Evolutionary conservation across 2,329 filamentous ascomycete genomes (phyloP), one percentile per base, ranked within the genome.

Genomic region (Bimuria novae-zelandiae): DNA sequence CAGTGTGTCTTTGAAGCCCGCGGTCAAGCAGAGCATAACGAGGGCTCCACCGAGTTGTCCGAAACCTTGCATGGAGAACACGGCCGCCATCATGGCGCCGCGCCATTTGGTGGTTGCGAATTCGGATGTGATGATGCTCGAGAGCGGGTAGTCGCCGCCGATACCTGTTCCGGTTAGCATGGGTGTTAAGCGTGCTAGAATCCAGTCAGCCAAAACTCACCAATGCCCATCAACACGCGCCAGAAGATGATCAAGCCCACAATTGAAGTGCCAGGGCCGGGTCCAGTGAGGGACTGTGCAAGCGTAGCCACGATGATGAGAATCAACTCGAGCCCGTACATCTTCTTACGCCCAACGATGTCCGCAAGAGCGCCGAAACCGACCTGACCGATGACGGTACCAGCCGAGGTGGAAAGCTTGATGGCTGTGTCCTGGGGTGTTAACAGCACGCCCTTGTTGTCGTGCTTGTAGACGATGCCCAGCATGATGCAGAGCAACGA

Each of bases 361-460:
- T 95, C 86, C 68, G 90, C 90, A 4, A 71, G 65, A 14, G 65
- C 64, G 44, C 68, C 68, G 68, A 95, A 95, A 40, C 84, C 84
- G 33, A 95, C 77, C 76, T 95, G 91, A 40, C 90, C 91, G 44
- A 95, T 77, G 50, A 95, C 89, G 25, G 90, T 95, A 58, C 91
- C 91, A 56, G 87, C 88, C 21, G 89, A 92, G 14, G 90, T 94
- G 14, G 90, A 84, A 47, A 92, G 85, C 78, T 95, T 95, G 80
- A 95, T 92, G 29, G 89, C 89, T 1, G 87, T 93, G 64, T 94
- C 89, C n/a, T 89, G 84, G 40, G 73, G 79, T 17, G 81, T 78
- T 64, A 92, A 63, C 10, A 46, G 11, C n/a, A 56, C 77, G 77
- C 56, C 80, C 77, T 54, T 72, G 65, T 61, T 69, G 69, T 71